Conservation (phyloP, 176 grass and related monocot genomes). For the Secale cereale region DNA sequence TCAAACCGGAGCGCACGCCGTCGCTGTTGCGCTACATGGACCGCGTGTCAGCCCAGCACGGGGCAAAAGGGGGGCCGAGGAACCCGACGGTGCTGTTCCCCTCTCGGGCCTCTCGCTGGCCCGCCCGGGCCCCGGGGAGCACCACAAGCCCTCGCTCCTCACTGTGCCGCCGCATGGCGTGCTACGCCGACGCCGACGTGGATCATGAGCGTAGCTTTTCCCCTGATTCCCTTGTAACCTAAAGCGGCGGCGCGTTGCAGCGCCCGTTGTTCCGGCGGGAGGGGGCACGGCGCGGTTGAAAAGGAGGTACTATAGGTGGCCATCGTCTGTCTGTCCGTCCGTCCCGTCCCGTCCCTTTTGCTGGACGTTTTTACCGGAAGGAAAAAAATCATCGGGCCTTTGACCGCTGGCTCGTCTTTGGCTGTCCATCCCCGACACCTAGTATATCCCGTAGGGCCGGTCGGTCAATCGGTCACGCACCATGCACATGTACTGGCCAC, state of each 20-base stretch:
- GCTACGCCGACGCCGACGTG: no score
- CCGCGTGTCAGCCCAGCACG: constrained; percentile 7
- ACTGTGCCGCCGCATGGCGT: constrained; percentile 2
- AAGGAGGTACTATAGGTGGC: constrained; percentile 13
- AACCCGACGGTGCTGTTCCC: neutral
- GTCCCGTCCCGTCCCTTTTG: neutral
- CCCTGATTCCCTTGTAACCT: constrained; percentile 13
- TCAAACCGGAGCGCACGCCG: neutral
- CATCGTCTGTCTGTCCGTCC: neutral
- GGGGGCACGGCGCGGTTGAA: constrained; percentile 16
- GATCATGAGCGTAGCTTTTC: neutral
- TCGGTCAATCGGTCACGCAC: neutral
- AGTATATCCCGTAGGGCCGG: neutral
- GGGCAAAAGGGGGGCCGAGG: constrained; percentile 11
- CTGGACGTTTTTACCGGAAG: neutral
- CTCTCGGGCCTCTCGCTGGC: neutral
- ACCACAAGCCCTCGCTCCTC: neutral
- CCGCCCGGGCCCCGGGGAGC: constrained; percentile 14
- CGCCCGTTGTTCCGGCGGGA: neutral
- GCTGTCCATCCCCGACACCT: neutral
- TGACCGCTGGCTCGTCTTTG: constrained; percentile 13
- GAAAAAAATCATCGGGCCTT: neutral
- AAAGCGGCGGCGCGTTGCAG: neutral
- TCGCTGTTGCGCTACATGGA: constrained; percentile 7
- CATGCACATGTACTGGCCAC: neutral